phyloP scores from a whole-genome alignment of 495 filamentous ascomycete genomes.

The Podospora pseudoanserina region DNA sequence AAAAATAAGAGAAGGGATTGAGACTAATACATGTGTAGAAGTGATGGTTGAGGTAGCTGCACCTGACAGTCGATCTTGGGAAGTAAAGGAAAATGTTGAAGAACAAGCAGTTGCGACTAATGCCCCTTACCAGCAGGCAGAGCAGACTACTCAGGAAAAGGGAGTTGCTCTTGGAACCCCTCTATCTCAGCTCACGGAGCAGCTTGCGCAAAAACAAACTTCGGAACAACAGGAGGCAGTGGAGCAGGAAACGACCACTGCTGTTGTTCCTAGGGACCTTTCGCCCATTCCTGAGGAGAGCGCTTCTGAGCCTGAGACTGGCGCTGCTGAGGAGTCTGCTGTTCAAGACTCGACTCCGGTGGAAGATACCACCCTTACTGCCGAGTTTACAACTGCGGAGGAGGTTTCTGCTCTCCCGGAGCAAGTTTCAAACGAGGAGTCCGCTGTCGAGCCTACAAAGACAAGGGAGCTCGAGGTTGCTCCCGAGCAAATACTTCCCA shows the following conservation, averaged over 20 bases:
- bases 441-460: neutral
- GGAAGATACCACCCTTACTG: neutral
- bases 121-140: neutral
- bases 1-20: slow-evolving; percentile 16
- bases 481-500: neutral
- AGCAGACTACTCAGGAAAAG: neutral
- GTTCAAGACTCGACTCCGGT: neutral
- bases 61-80: no score
- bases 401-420: neutral
- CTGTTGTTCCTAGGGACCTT: neutral
- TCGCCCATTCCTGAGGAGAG: slow-evolving; percentile 12
- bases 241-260: no score
- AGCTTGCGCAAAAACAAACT: no score
- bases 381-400: neutral
- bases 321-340: neutral
- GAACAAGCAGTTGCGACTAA: neutral
- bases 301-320: neutral
- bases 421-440: neutral
- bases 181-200: no score
- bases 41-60: neutral
- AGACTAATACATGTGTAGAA: neutral
- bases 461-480: neutral
- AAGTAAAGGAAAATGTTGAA: neutral
- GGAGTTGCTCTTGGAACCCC: no score
- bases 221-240: no score